phyloP scores from a whole-genome alignment of 129 eudicot genomes.

The Artemisia annua region DNA sequence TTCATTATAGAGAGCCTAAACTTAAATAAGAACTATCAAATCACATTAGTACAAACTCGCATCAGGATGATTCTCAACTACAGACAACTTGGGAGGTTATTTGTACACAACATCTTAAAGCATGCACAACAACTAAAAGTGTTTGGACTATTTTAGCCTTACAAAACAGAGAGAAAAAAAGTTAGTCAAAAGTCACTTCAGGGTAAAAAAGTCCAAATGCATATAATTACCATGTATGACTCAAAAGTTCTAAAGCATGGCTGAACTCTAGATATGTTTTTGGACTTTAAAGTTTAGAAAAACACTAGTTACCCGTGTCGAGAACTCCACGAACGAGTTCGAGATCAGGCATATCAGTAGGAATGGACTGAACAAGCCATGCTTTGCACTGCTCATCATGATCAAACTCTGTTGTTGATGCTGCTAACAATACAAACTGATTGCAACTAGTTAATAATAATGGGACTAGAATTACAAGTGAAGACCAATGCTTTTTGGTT shows the following conservation, averaged over 20 bases:
- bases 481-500: conserved; percentile 12
- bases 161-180: too few species aligned
- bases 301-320: conserved; percentile 49
- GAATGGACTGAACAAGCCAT: conserved; percentile 92
- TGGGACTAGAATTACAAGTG: conserved; percentile 21
- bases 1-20: not conserved
- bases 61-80: too few species aligned
- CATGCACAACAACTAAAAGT: too few species aligned
- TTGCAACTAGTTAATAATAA: conserved; percentile 8
- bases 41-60: too few species aligned
- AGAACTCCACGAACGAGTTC: conserved; percentile 76
- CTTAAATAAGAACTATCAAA: not conserved
- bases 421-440: conserved; percentile 8
- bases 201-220: too few species aligned
- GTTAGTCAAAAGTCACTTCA: too few species aligned
- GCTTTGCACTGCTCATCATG: conserved; percentile 56
- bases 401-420: not conserved
- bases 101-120: too few species aligned
- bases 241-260: not conserved
- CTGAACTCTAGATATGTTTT: not conserved
- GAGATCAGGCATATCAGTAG: conserved; percentile 88
- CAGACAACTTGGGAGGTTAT: too few species aligned
- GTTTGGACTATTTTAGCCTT: too few species aligned
- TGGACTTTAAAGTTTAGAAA: not conserved
- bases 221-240: too few species aligned